Conservation (phyloP, 202 grass and related monocot species). For the Cymbopogon flexuosus region DNA sequence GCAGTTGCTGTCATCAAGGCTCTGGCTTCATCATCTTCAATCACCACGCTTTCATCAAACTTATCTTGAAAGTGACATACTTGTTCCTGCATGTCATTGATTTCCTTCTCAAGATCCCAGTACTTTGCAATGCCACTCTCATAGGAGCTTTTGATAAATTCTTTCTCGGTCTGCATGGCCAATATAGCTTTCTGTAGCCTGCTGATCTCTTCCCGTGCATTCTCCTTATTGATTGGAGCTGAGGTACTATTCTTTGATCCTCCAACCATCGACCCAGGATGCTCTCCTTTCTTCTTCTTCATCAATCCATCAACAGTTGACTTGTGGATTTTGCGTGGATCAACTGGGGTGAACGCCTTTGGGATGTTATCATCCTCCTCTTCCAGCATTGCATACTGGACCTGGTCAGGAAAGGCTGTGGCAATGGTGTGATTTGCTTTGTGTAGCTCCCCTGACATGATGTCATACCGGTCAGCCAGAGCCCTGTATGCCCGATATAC, state of each 20-base stretch:
- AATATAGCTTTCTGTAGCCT: conserved; percentile 84
- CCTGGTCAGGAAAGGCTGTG: conserved; percentile 87
- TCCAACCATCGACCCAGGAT: not conserved
- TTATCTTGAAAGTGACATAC: conserved; percentile 68
- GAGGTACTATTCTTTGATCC: not conserved
- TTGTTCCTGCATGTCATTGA: conserved; percentile 71
- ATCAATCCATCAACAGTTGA: conserved; percentile 69
- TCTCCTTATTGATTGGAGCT: conserved; percentile 51
- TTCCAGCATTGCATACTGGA: conserved; percentile 88
- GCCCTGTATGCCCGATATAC: conserved; percentile 67
- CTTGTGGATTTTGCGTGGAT: conserved; percentile 79
- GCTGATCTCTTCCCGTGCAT: conserved; percentile 70
- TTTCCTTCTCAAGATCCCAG: conserved; percentile 96
- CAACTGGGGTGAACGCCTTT: conserved; percentile 76
- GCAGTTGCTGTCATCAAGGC: conserved; percentile 80
- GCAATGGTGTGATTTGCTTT: conserved; percentile 98
- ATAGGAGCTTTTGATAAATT: conserved; percentile 94
- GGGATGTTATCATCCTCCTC: conserved; percentile 84
- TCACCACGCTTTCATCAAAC: conserved; percentile 62
- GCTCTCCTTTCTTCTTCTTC: conserved; percentile 57
- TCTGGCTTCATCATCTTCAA: conserved; percentile 82
- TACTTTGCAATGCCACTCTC: conserved; percentile 84
- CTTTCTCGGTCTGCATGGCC: conserved; percentile 84
- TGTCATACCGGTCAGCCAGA: conserved; percentile 83
- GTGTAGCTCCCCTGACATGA: conserved; percentile 86